Conservation (phyloP, 805 yeast species). For the Isabelozyma rhagii region DNA sequence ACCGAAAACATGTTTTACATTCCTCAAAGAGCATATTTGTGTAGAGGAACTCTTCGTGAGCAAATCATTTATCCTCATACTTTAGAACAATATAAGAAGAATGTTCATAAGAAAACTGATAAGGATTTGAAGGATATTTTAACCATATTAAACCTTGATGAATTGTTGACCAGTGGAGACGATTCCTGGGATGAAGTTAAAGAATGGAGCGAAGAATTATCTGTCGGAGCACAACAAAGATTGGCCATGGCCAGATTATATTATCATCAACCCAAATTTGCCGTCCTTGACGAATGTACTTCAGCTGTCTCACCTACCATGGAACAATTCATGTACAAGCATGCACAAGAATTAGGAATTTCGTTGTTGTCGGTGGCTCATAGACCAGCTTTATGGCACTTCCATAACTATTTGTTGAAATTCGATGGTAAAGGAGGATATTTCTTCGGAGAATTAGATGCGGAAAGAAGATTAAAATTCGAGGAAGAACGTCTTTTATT, state of each 20-base stretch:
- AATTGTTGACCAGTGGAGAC: conserved; percentile 37
- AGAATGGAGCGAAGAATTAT: conserved; percentile 86
- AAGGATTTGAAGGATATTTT: conserved; percentile 52
- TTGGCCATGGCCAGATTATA: conserved; percentile 90
- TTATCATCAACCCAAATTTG: conserved; percentile 89
- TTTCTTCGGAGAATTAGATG: conserved; percentile 59
- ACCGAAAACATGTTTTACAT: conserved; percentile 73
- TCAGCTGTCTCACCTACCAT: conserved; percentile 89
- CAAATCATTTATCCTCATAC: conserved; percentile 88
- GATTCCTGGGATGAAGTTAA: conserved; percentile 62
- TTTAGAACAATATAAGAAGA: conserved; percentile 47
- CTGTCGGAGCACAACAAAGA: conserved; percentile 90
- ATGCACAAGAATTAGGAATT: conserved; percentile 75
- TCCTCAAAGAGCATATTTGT: conserved; percentile 89
- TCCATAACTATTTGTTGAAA: conserved; percentile 77
- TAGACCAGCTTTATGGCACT: conserved; percentile 88
- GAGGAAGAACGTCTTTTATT: conserved; percentile 75
- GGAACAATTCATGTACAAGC: conserved; percentile 84
- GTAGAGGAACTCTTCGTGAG: conserved; percentile 76
- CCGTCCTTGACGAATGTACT: conserved; percentile 93
- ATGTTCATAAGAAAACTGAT: conserved; percentile 37
- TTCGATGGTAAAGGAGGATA: conserved; percentile 84
- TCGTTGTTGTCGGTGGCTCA: conserved; percentile 90
- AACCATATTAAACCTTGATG: conserved; percentile 55
- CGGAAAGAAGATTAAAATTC: conserved; percentile 64